Conservation (phyloP, 805 yeast species). For the Zygosaccharomyces pseudorouxii region DNA sequence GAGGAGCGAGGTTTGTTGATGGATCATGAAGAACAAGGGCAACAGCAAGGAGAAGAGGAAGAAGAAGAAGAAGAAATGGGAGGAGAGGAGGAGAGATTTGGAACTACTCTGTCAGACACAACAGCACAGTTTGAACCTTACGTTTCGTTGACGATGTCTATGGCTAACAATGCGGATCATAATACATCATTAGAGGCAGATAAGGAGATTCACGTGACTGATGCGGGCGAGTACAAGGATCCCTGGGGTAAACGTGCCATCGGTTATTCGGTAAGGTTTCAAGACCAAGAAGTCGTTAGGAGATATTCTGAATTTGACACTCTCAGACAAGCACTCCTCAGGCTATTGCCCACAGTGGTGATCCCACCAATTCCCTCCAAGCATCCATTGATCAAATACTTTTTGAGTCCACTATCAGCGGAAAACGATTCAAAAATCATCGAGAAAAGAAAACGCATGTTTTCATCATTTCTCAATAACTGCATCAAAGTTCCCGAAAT, state of each 20-base stretch:
- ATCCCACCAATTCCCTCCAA: conserved; percentile 94
- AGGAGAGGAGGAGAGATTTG: conserved; percentile 1
- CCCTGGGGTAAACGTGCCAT: conserved; percentile 72
- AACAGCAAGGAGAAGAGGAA: conserved; percentile 1
- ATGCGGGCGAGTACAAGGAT: conserved; percentile 83
- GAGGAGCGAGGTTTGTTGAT: background rate
- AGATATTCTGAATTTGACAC: conserved; percentile 91
- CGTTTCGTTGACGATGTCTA: conserved; percentile 29
- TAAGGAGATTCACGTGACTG: conserved; percentile 48
- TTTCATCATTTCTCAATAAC: conserved; percentile 71
- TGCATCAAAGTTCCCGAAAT: conserved; percentile 59
- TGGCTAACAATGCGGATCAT: conserved; percentile 15
- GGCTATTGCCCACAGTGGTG: conserved; percentile 72
- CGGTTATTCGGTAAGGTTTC: conserved; percentile 69
- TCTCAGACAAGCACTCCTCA: conserved; percentile 62
- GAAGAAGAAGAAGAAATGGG: conserved; percentile 4
- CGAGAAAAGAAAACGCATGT: conserved; percentile 69
- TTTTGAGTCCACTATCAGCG: conserved; percentile 41
- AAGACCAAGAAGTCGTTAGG: conserved; percentile 63
- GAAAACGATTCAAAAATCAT: conserved; percentile 44
- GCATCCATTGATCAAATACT: conserved; percentile 53
- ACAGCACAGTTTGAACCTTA: conserved; percentile 22
- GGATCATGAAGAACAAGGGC: background rate
- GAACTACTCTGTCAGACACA: background rate
- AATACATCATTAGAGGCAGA: conserved; percentile 5